Conservation (phyloP, 2,329 filamentous ascomycete genomes). For the Periglandula ipomoeae region DNA sequence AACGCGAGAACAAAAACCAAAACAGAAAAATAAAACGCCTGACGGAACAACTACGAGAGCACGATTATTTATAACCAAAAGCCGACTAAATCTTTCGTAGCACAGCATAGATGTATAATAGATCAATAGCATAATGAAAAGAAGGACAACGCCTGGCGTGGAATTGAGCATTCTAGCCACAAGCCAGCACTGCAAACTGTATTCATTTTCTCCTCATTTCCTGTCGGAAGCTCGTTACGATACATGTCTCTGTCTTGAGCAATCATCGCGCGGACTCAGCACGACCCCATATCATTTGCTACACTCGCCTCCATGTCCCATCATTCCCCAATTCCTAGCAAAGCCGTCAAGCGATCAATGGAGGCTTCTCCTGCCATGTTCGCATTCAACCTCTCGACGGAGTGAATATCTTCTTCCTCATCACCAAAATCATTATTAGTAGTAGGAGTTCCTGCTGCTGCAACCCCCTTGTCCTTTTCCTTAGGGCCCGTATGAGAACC, state of each 20-base stretch:
- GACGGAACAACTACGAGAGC: background rate
- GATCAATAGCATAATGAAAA: background rate
- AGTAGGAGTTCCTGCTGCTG: background rate
- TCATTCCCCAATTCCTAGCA: constrained; percentile 2
- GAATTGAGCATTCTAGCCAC: background rate
- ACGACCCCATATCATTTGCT: background rate
- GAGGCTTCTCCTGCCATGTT: background rate
- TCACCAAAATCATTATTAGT: background rate
- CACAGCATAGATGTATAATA: background rate
- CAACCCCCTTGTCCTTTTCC: background rate
- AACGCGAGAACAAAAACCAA: background rate
- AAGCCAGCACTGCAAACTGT: background rate
- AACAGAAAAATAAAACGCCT: background rate
- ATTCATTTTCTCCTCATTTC: background rate
- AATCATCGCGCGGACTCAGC: background rate
- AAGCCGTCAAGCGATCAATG: constrained; percentile 2
- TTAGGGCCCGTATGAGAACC: background rate
- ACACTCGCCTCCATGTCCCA: background rate
- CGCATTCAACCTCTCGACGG: background rate
- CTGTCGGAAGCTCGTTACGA: background rate
- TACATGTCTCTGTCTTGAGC: no score
- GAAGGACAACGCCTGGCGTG: background rate
- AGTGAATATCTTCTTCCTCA: background rate
- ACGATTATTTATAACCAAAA: background rate
- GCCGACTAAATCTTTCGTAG: background rate